A percentile compares a stretch with the other conserved stretches of the same genome.
phyloP scores from a whole-genome alignment of 805 yeast species.

The Teunomyces cretensis region DNA sequence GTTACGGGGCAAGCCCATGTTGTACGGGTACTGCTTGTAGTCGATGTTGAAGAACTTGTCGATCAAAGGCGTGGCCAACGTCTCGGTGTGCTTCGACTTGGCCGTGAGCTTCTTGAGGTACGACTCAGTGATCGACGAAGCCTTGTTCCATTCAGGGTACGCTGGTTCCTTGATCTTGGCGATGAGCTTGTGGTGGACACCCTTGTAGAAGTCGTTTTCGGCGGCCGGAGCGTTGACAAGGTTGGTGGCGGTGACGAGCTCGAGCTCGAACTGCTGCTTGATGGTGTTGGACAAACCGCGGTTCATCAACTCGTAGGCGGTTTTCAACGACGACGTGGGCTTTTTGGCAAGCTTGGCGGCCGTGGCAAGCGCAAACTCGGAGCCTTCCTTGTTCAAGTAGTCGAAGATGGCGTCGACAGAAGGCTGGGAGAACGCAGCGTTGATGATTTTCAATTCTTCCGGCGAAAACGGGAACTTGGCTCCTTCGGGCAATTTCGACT shows the following conservation, averaged over 20 bases:
- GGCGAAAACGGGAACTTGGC: slow-evolving; percentile 58
- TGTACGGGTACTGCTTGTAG: slow-evolving; percentile 52
- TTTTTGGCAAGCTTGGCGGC: slow-evolving; percentile 57
- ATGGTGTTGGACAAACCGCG: slow-evolving; percentile 59
- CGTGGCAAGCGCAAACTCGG: slow-evolving; percentile 65
- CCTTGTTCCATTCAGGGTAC: slow-evolving; percentile 42
- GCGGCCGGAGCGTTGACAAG: slow-evolving; percentile 56
- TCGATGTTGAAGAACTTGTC: slow-evolving; percentile 39
- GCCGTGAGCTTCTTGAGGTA: slow-evolving; percentile 19
- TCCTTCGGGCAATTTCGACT: slow-evolving; percentile 56
- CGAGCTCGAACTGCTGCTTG: slow-evolving; percentile 66
- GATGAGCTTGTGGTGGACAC: slow-evolving; percentile 62
- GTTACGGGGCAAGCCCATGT: slow-evolving; percentile 81
- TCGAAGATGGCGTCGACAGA: slow-evolving; percentile 56
- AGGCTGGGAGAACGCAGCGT: slow-evolving; percentile 58
- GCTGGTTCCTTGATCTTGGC: slow-evolving; percentile 60
- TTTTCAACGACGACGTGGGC: slow-evolving; percentile 77
- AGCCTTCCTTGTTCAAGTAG: slow-evolving; percentile 52
- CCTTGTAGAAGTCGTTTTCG: slow-evolving; percentile 61
- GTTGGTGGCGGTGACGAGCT: slow-evolving; percentile 73
- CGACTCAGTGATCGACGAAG: slow-evolving; percentile 15
- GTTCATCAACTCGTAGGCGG: slow-evolving; percentile 67
- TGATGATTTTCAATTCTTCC: slow-evolving; percentile 63
- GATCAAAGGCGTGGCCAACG: slow-evolving; percentile 36
- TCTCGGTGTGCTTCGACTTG: slow-evolving; percentile 21